These are phyloP conservation scores for Clarireedia homoeocarpa DNA, from an alignment of 2,329 filamentous ascomycete genomes.

Conservation along the genomic window DNA sequence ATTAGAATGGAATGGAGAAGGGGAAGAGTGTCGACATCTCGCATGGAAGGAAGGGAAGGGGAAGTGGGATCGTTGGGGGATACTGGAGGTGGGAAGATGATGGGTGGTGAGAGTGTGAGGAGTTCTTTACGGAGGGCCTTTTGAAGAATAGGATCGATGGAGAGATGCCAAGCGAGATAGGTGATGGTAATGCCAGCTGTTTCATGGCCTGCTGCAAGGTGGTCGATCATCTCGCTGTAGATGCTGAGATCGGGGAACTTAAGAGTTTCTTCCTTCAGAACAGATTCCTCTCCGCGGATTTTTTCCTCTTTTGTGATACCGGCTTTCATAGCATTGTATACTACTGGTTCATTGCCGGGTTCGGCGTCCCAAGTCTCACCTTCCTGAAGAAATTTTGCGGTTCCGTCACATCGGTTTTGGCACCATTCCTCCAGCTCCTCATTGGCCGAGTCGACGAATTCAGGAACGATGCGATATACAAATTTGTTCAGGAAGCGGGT, in stretches of 20 bases:
- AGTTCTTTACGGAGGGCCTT: constrained; percentile 37
- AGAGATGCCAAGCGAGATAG: constrained; percentile 57
- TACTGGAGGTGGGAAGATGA: constrained; percentile 13
- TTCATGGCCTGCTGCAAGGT: constrained; percentile 72
- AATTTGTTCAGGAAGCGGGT: constrained; percentile 44
- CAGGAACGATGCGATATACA: constrained; percentile 54
- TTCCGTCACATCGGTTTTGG: constrained; percentile 39
- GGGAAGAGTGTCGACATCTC: constrained; percentile 41
- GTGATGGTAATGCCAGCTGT: constrained; percentile 64
- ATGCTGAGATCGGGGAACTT: constrained; percentile 45
- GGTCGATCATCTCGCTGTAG: constrained; percentile 68
- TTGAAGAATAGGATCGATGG: constrained; percentile 34
- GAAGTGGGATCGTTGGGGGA: constrained; percentile 15
- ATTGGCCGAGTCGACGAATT: constrained; percentile 62
- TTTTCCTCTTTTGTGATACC: constrained; percentile 44
- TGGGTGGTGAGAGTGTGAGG: constrained; percentile 32
- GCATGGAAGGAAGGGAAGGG: constrained; percentile 30
- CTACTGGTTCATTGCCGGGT: constrained; percentile 41
- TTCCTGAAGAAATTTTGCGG: constrained; percentile 28
- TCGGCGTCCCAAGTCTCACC: constrained; percentile 24
- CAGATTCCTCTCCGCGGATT: constrained; percentile 33
- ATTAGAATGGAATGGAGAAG: constrained; percentile 48
- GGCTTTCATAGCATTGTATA: constrained; percentile 36
- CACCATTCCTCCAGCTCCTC: constrained; percentile 61
- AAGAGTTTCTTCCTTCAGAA: constrained; percentile 35